Base-by-base conservation (phyloP, 345 rosid genomes). In the Rhizophora apiculata region DNA sequence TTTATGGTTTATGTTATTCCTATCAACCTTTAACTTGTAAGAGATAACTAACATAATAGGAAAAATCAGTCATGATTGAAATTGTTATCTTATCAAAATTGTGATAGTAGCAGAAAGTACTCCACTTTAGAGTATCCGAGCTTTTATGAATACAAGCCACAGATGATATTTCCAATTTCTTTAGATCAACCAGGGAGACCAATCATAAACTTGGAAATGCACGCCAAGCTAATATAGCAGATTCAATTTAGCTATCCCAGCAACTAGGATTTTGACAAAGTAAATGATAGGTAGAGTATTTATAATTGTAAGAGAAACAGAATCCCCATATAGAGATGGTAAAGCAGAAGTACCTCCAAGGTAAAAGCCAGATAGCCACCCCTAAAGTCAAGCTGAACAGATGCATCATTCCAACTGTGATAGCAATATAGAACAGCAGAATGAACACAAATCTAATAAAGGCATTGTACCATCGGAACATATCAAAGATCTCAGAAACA, bases 291-390 rank as follows among this genome's bases (percentile, higher is more conserved):
- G 24, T 13, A 74, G 43, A 70, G 53, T 71, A 55, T 39, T 65
- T 57, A 36, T 29, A 54, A 43, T 54, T 34, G 29, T 29, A 46
- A 30, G 21, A 62, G 5, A 39, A 37, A 30, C 32, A 39, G 11
- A 54, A 64, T 21, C 26, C 48, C 21, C 46, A 46, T 52, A 46
- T 15, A 72, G 59, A 64, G 22, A 29, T 62, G 36, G 55, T 65
- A 69, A 63, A 73, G 60, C 30, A 68, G 64, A 69, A 64, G 16
- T 80, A 94, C 98, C 98, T 89, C 77, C 73, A 75, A 32, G 49
- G 97, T 87, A 80, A 93, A 93, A 32, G 97, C 97, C 84, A 89
- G 68, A 82, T 89, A 93, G 73, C 94, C 87, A 71, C 98, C 96
- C 62, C 82, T 86, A 72, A 78, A 49, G 62, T 85, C 85, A 30